These are phyloP conservation scores for Rhodomyrtus tomentosa DNA, from an alignment of 345 rosid species.

Conservation along the genomic window DNA sequence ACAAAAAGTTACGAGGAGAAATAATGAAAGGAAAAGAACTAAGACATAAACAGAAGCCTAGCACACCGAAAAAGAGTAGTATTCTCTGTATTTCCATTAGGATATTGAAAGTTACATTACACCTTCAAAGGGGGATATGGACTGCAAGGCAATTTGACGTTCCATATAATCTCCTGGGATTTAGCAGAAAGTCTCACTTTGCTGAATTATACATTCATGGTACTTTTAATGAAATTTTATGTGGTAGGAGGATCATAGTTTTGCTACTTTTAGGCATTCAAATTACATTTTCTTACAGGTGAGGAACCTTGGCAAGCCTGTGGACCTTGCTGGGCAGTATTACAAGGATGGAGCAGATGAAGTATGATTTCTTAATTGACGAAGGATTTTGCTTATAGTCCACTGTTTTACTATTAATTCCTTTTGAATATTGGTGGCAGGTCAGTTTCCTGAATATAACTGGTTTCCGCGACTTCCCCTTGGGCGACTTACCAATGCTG, in stretches of 20 bases:
- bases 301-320: conserved; percentile 97
- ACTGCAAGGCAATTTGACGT: background rate
- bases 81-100: background rate
- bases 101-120: background rate
- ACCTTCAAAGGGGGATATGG: background rate
- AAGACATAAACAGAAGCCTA: background rate
- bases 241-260: background rate
- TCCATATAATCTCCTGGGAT: background rate
- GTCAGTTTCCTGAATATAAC: conserved; percentile 89
- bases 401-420: background rate
- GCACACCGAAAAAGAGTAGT: background rate
- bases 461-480: conserved; percentile 88
- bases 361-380: conserved; percentile 25
- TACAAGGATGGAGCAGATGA: conserved; percentile 95
- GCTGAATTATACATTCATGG: background rate
- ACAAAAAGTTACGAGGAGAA: background rate
- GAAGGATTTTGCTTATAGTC: background rate
- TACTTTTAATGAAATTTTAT: background rate
- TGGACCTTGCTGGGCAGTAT: conserved; percentile 84
- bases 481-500: conserved; percentile 95
- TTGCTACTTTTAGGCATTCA: background rate
- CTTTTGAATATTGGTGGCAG: conserved; percentile 22
- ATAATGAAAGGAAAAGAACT: background rate
- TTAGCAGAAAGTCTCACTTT: background rate
- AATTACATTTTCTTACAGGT: conserved; percentile 31